Percentiles rank a stretch among this genome's conserved stretches.
phyloP scores from a whole-genome alignment of 1,139 yeast genomes.

The Arxiozyma heterogenica region DNA sequence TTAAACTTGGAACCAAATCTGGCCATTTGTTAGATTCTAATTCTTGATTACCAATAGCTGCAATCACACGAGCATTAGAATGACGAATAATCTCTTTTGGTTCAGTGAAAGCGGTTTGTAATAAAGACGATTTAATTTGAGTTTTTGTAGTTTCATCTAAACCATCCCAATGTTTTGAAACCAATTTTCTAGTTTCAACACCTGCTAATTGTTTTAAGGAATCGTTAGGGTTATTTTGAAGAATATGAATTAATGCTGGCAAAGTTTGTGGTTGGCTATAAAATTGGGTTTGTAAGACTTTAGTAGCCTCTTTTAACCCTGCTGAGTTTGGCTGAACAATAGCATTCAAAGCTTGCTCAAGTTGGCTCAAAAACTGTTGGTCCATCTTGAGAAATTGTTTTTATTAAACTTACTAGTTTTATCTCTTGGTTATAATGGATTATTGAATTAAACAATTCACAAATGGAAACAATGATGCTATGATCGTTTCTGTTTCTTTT shows the following conservation, averaged over 20 bases:
- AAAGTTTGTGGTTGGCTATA: slow-evolving; percentile 64
- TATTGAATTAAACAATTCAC: background rate
- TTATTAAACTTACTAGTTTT: background rate
- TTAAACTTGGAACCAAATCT: slow-evolving; percentile 62
- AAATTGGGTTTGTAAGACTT: slow-evolving; percentile 61
- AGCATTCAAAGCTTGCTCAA: slow-evolving; percentile 71
- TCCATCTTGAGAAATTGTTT: slow-evolving; percentile 40
- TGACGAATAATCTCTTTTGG: slow-evolving; percentile 68
- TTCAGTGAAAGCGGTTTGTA: slow-evolving; percentile 61
- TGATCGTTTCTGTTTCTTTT: background rate
- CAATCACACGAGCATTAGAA: slow-evolving; percentile 78
- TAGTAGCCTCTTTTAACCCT: slow-evolving; percentile 76
- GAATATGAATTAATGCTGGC: slow-evolving; percentile 74
- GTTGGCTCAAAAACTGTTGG: slow-evolving; percentile 53
- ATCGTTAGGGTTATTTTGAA: slow-evolving; percentile 42
- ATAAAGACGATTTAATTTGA: slow-evolving; percentile 56
- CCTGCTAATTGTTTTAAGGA: slow-evolving; percentile 71
- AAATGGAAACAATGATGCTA: background rate
- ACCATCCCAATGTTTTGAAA: slow-evolving; percentile 60
- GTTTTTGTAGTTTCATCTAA: slow-evolving; percentile 47
- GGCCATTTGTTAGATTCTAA: slow-evolving; percentile 64
- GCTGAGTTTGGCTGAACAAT: slow-evolving; percentile 70
- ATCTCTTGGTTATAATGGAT: background rate
- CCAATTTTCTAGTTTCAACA: slow-evolving; percentile 86
- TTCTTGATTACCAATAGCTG: slow-evolving; percentile 76